Evolutionary conservation across 1,139 yeast genomes (phyloP).

Genomic region (Pichia sp.): DNA sequence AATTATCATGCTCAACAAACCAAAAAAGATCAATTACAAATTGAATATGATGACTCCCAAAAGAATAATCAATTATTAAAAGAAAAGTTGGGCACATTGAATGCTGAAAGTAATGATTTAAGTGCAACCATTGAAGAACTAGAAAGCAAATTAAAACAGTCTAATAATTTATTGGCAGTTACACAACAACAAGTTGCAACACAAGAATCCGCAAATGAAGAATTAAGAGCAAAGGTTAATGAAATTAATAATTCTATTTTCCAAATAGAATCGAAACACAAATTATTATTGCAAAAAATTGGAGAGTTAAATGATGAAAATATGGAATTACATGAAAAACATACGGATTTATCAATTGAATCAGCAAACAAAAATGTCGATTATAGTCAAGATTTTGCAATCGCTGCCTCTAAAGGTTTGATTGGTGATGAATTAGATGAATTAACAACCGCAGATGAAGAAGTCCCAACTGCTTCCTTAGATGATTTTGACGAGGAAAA

Average conservation of each 20-base stretch:
- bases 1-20: conserved; percentile 66
- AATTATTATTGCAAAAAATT: conserved; percentile 18
- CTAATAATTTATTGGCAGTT: conserved; percentile 58
- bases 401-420: conserved; percentile 26
- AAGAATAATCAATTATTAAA: conserved; percentile 58
- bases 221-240: conserved; percentile 44
- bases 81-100: conserved; percentile 60
- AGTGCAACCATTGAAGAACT: conserved; percentile 49
- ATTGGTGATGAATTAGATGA: conserved; percentile 19
- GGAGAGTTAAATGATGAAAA: conserved; percentile 36
- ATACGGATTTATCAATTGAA: conserved; percentile 28
- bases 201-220: conserved; percentile 40
- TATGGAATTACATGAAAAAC: conserved; percentile 31
- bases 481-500: conserved; percentile 30
- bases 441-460: conserved; percentile 16
- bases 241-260: conserved; percentile 37
- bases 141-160: conserved; percentile 49
- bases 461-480: conserved; percentile 30
- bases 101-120: conserved; percentile 59
- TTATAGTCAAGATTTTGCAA: conserved; percentile 25
- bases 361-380: conserved; percentile 29
- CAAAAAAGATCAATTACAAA: conserved; percentile 57
- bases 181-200: conserved; percentile 65
- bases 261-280: conserved; percentile 34
- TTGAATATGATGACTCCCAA: conserved; percentile 58